phyloP scores from a whole-genome alignment of 2,329 filamentous ascomycete genomes.

The Penicillium freii region DNA sequence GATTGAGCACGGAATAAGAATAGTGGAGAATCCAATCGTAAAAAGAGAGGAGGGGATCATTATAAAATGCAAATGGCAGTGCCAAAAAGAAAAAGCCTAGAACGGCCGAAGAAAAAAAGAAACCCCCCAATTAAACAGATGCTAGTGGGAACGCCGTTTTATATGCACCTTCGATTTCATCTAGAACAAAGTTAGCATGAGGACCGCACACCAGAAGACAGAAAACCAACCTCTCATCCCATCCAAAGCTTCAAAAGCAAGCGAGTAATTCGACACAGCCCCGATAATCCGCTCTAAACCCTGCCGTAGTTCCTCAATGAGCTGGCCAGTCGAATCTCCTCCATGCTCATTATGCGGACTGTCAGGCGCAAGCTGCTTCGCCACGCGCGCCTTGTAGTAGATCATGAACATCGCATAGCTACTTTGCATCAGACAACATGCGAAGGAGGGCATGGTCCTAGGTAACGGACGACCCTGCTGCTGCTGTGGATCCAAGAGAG shows the following conservation, averaged over 20 bases:
- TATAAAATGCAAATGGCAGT: background rate
- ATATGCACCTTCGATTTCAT: conserved; percentile 46
- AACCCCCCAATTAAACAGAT: conserved; percentile 19
- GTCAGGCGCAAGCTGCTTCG: conserved; percentile 32
- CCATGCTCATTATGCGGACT: conserved; percentile 19
- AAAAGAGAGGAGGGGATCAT: background rate
- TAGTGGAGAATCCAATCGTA: conserved; percentile 1
- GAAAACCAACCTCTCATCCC: conserved; percentile 43
- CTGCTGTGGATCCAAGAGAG: conserved; percentile 23
- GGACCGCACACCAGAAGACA: background rate
- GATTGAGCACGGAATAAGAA: background rate
- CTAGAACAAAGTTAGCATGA: conserved; percentile 24
- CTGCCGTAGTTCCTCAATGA: conserved; percentile 38
- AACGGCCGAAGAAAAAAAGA: conserved; percentile 9
- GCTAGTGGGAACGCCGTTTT: conserved; percentile 38
- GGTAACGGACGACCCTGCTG: conserved; percentile 25
- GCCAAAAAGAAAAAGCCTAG: background rate
- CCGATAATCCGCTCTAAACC: conserved; percentile 40
- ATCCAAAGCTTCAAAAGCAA: conserved; percentile 44
- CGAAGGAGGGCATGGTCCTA: conserved; percentile 49
- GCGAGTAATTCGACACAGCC: conserved; percentile 41
- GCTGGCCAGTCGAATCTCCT: conserved; percentile 28
- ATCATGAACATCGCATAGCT: conserved; percentile 50
- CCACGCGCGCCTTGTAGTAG: conserved; percentile 43
- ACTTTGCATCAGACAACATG: conserved; percentile 49